A percentile compares a stretch with the other conserved stretches of the same genome.
These are phyloP conservation scores for Penicillium sp. DNA, from an alignment of 2,329 filamentous ascomycete genomes.

Conservation along the genomic window DNA sequence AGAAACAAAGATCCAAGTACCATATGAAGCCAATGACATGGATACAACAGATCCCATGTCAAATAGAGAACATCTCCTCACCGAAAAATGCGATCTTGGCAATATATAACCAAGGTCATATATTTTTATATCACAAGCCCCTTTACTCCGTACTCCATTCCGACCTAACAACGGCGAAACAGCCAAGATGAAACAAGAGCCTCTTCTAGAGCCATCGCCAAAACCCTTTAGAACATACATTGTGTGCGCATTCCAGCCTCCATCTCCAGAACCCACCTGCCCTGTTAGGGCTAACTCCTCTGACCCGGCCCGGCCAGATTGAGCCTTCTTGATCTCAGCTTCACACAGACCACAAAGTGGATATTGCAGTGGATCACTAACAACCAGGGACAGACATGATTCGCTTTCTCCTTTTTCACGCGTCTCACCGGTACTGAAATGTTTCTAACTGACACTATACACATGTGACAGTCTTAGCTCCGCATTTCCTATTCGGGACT, in stretches of 20 bases:
- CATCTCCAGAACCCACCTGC: conserved; percentile 6
- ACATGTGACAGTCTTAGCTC: neutral
- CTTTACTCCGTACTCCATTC: neutral
- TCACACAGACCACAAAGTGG: neutral
- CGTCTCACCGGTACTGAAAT: conserved; percentile 18
- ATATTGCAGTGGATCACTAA: conserved; percentile 11
- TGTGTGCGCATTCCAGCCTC: neutral
- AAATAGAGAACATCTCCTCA: neutral
- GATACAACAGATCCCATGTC: neutral
- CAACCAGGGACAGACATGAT: conserved; percentile 9
- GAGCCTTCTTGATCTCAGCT: conserved; percentile 20
- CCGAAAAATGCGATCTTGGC: neutral
- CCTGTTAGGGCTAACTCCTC: conserved; percentile 4
- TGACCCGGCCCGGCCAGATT: conserved; percentile 2
- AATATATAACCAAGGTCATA: neutral
- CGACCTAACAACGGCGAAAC: neutral
- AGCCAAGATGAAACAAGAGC: neutral
- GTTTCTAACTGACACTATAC: neutral
- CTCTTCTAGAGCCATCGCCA: neutral
- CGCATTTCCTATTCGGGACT: conserved; percentile 2
- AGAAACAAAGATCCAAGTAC: conserved; percentile 3
- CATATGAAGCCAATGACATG: neutral
- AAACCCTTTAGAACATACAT: neutral
- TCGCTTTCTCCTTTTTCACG: conserved; percentile 4
- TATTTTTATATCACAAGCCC: neutral